Evolutionary conservation across 257 asterid genomes (phyloP), one percentile per base, ranked within the genome.

Genomic region (Solanum etuberosum): DNA sequence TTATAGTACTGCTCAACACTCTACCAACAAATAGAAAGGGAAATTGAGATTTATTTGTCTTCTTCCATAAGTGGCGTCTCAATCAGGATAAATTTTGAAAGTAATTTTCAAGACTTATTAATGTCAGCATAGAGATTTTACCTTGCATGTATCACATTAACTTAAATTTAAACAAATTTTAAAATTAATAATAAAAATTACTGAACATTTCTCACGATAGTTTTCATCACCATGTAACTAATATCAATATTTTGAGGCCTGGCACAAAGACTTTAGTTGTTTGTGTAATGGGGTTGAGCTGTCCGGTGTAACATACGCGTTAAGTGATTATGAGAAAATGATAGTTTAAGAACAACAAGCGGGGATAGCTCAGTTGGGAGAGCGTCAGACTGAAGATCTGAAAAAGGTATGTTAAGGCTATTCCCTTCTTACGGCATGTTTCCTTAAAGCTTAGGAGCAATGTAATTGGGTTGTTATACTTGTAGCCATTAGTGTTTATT

Each of bases 291-390:
- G 1, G 43, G 43, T 40, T 7, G 34, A 32, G 34, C 34, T 32
- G 34, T 32, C 34, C 43, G 3, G 2, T 40, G 11, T 40, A 40
- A 40, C 8, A 11, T 40, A 9, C 3, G 3, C 5, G 5, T 3
- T 35, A 35, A 35, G 5, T 35, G 3, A 32, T 32, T 2, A 32
- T 32, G 3, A 3, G 34, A 3, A 32, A 32, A 32, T 32, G 34
- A 32, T 32, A 32, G 34, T n/a, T n/a, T n/a, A n/a, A n/a, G n/a
- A n/a, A 1, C 25, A 54, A 54, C 25, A 40, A 38, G 97, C 95
- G 95, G 97, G 96, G 96, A 95, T 94, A 95, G 96, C 95, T 93
- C 97, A 94, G 95, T 95, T 94, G 97, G 98, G 97, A 93, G 97
- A 94, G 97, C 98, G 96, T 92, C 98, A 93, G 95, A 93, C 98